A percentile compares a stretch with the other conserved stretches of the same genome.
Evolutionary conservation across 2,329 filamentous ascomycete species (phyloP).

Genomic region (Aspergillus quadricinctus): DNA sequence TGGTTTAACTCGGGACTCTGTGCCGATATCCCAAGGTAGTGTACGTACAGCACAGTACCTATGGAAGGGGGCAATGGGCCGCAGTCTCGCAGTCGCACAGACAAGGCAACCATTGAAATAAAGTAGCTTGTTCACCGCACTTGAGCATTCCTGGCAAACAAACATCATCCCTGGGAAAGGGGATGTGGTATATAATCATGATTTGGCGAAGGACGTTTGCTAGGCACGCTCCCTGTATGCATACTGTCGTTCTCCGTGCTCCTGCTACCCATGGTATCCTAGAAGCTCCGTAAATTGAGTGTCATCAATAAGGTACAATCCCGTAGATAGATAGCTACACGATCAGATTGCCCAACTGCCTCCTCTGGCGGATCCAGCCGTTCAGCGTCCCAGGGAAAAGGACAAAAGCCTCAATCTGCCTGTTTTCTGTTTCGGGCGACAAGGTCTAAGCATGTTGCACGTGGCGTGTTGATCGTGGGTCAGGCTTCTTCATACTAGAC

Average conservation of each 20-base stretch:
- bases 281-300: not conserved
- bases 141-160: not conserved
- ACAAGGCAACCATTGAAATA: not conserved
- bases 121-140: not conserved
- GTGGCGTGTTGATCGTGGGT: not conserved
- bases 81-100: not conserved
- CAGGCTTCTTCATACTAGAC: not conserved
- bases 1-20: not conserved
- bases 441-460: not conserved
- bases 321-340: too few species aligned
- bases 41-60: not conserved
- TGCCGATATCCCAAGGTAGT: not conserved
- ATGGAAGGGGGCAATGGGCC: not conserved
- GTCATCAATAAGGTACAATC: not conserved
- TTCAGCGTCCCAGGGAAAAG: not conserved
- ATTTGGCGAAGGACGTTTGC: too few species aligned
- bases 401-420: not conserved
- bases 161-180: not conserved
- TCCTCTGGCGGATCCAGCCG: not conserved
- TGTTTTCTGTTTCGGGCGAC: not conserved
- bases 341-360: too few species aligned
- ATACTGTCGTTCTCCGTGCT: not conserved
- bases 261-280: not conserved
- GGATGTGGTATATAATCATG: too few species aligned
- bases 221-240: too few species aligned